These are phyloP conservation scores for Kluyveromyces sp. DNA, from an alignment of 1,139 yeast species.

Conservation along the genomic window DNA sequence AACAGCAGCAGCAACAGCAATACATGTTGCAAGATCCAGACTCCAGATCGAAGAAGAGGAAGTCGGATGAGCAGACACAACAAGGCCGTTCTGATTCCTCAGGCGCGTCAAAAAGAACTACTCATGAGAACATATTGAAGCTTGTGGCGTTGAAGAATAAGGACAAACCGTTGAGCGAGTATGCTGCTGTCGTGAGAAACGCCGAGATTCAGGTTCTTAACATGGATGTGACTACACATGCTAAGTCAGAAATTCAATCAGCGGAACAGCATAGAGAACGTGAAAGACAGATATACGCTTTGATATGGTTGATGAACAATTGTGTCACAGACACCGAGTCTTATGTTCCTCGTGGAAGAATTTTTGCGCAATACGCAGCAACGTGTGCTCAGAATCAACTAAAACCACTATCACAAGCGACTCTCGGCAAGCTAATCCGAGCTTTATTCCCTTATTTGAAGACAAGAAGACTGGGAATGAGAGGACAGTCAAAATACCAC, in stretches of 20 bases:
- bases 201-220: constrained; percentile 29
- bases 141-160: constrained; percentile 25
- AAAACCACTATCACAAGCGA: constrained; percentile 77
- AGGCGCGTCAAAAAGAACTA: constrained; percentile 15
- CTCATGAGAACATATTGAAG: constrained; percentile 27
- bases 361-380: constrained; percentile 73
- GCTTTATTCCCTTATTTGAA: constrained; percentile 67
- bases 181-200: constrained; percentile 26
- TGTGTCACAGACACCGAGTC: constrained; percentile 61
- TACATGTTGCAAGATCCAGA: constrained; percentile 8
- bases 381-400: constrained; percentile 61
- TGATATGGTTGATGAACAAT: constrained; percentile 68
- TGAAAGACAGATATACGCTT: constrained; percentile 71
- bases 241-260: constrained; percentile 26
- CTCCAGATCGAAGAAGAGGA: constrained; percentile 9
- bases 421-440: constrained; percentile 78
- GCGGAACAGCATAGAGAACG: constrained; percentile 44
- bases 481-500: constrained; percentile 87
- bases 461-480: constrained; percentile 77
- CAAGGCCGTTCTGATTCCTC: constrained; percentile 33
- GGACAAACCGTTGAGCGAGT: constrained; percentile 25
- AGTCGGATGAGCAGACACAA: constrained; percentile 53
- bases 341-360: constrained; percentile 76
- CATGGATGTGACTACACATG: constrained; percentile 23
- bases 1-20: constrained; percentile 11